Evolutionary conservation across 2,329 filamentous ascomycete genomes (phyloP).

Genomic region (Diaporthe vexans): DNA sequence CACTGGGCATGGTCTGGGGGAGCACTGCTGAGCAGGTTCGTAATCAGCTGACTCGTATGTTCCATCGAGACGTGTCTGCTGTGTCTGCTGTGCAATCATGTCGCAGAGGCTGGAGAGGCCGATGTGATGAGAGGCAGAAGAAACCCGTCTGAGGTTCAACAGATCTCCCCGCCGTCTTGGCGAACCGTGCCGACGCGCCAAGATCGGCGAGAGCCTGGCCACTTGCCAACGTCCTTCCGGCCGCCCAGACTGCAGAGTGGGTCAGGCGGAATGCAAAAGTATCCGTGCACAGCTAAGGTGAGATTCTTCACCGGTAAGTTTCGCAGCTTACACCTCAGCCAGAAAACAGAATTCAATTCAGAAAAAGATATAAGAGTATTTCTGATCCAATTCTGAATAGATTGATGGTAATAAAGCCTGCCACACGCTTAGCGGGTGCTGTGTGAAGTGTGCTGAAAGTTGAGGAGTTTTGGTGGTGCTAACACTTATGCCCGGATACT

Average conservation of each 20-base stretch:
- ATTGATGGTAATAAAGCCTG: no score
- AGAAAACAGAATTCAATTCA: no score
- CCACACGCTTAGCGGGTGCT: no score
- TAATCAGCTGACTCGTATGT: constrained; percentile 7
- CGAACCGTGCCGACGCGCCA: constrained; percentile 32
- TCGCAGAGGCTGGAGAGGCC: constrained; percentile 12
- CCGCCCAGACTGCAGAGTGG: constrained; percentile 30
- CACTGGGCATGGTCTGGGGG: not conserved
- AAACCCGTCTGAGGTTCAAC: constrained; percentile 11
- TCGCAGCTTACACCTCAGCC: no score
- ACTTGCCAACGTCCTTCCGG: constrained; percentile 31
- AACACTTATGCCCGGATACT: no score
- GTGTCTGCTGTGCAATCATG: constrained; percentile 19
- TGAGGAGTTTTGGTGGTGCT: no score
- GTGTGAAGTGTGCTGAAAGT: no score
- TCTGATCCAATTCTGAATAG: no score
- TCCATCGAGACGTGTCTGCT: constrained; percentile 16
- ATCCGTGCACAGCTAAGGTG: no score
- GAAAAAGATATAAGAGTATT: no score
- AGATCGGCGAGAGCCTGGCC: constrained; percentile 33
- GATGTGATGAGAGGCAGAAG: constrained; percentile 19
- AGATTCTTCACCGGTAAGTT: no score
- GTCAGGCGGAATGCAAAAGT: no score
- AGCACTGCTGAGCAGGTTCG: not conserved
- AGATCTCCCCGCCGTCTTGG: constrained; percentile 34